These are phyloP conservation scores for Agastache rugosa DNA, from an alignment of 257 asterid genomes.

Conservation along the genomic window DNA sequence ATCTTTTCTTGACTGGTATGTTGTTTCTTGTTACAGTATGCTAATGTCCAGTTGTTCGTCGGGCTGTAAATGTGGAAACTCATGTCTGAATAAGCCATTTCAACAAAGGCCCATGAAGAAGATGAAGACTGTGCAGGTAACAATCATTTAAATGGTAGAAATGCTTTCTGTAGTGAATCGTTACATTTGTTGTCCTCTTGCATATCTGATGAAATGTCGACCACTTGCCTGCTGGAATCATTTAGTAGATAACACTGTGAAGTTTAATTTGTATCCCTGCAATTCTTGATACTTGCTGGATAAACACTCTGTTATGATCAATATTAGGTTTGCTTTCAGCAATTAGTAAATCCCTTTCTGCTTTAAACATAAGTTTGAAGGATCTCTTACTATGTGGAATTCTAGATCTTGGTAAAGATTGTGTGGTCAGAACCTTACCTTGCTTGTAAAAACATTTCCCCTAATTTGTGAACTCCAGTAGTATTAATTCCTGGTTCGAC, in stretches of 20 bases:
- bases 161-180: neutral
- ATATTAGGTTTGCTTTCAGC: neutral
- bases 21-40: slow-evolving; percentile 60
- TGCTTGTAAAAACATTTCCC: too few relatives aligned
- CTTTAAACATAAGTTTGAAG: neutral
- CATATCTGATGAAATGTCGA: slow-evolving; percentile 20
- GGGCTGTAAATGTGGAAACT: slow-evolving; percentile 83
- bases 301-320: neutral
- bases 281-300: slow-evolving; percentile 8
- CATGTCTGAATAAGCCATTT: slow-evolving; percentile 90
- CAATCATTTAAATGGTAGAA: slow-evolving; percentile 16
- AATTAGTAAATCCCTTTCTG: neutral
- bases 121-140: slow-evolving; percentile 87
- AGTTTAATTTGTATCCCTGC: slow-evolving; percentile 19
- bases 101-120: slow-evolving; percentile 85
- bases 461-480: neutral
- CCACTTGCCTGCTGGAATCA: slow-evolving; percentile 4
- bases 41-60: slow-evolving; percentile 90
- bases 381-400: slow-evolving; percentile 7
- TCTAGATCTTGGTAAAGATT: slow-evolving; percentile 13
- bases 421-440: neutral
- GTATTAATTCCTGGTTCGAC: neutral
- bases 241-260: slow-evolving; percentile 6
- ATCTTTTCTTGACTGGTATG: slow-evolving; percentile 34
- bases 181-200: slow-evolving; percentile 25